Evolutionary conservation across 2,329 filamentous ascomycete species (phyloP), one percentile per base, ranked within the genome.

Genomic region (Exophiala viscosa): DNA sequence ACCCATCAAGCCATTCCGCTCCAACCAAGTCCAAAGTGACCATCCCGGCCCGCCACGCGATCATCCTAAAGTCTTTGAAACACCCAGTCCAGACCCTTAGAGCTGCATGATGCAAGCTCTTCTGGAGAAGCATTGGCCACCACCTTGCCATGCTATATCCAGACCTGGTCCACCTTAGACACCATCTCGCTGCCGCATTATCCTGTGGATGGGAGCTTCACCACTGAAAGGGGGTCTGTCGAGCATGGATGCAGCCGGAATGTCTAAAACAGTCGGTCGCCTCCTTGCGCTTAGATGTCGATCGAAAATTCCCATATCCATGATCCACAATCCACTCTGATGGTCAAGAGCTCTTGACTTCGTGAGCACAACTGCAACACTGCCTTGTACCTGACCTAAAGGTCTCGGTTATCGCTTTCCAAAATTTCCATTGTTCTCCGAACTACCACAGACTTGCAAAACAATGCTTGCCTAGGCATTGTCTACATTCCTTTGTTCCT

Each of bases 211-310:
- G 43, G 56, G 42, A 47, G 7, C 14, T n/a, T 38, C 14, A 13
- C 34, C 20, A 33, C 38, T 50, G 41, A 48, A 48, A 50, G 56
- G 56, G 56, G 56, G 47, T 35, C 50, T 35, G 14, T 46, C 34
- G 11, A 35, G 18, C 56, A 54, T 53, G 56, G 56, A 52, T 59
- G 50, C 52, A 49, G 50, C 43, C 34, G 46, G 31, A 35, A 45
- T 36, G 41, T 45, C 17, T 43, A 17, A 55, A 55, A 55, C 52
- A 36, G 47, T 39, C 35, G 15, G 33, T 51, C 45, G 13, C 11
- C 56, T 55, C 56, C 56, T 59, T 54, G 56, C 56, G 56, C 56
- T 59, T 59, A 59, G 56, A 52, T 59, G 50, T 28, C 53, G 56
- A 59, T 59, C 56, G 47, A 50, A 55, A 49, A 41, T 45, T 55